These are phyloP conservation scores for Venturia asperata DNA, from an alignment of 2,329 filamentous ascomycete species.

Conservation along the genomic window DNA sequence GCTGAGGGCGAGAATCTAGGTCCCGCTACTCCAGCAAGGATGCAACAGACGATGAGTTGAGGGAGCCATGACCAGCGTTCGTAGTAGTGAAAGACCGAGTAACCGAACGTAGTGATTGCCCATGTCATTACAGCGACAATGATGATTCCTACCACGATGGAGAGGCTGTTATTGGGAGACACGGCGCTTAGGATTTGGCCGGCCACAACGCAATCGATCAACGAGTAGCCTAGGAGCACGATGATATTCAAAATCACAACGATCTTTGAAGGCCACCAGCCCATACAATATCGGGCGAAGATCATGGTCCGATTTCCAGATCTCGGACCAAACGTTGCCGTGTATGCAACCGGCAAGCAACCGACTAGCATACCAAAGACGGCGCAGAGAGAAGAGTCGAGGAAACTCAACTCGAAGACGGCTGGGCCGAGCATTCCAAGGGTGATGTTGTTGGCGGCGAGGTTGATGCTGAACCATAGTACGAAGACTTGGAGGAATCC, in stretches of 20 bases:
- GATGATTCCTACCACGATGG: slow-evolving; percentile 53
- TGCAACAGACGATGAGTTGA: slow-evolving; percentile 26
- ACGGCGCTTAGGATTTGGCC: slow-evolving; percentile 57
- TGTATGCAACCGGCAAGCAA: slow-evolving; percentile 50
- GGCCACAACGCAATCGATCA: slow-evolving; percentile 57
- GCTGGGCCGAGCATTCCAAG: slow-evolving; percentile 57
- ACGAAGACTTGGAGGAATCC: slow-evolving; percentile 31
- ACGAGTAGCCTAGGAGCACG: slow-evolving; percentile 53
- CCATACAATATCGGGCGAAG: slow-evolving; percentile 55
- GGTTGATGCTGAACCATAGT: slow-evolving; percentile 57
- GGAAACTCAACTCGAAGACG: slow-evolving; percentile 52
- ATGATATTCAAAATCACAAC: slow-evolving; percentile 57
- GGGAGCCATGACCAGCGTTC: slow-evolving; percentile 26
- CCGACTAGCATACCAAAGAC: slow-evolving; percentile 53
- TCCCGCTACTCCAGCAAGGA: slow-evolving; percentile 32
- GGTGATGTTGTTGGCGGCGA: slow-evolving; percentile 57
- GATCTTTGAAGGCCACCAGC: slow-evolving; percentile 59
- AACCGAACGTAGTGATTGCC: slow-evolving; percentile 27
- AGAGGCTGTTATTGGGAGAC: slow-evolving; percentile 48
- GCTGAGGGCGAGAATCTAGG: slow-evolving; percentile 50
- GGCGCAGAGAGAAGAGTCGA: slow-evolving; percentile 49
- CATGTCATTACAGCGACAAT: slow-evolving; percentile 40
- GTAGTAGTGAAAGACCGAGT: slow-evolving; percentile 27
- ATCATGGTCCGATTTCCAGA: slow-evolving; percentile 58
- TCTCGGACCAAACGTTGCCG: slow-evolving; percentile 54